phyloP scores from a whole-genome alignment of 73 alveolate species.

The Paramecium octaurelia region DNA sequence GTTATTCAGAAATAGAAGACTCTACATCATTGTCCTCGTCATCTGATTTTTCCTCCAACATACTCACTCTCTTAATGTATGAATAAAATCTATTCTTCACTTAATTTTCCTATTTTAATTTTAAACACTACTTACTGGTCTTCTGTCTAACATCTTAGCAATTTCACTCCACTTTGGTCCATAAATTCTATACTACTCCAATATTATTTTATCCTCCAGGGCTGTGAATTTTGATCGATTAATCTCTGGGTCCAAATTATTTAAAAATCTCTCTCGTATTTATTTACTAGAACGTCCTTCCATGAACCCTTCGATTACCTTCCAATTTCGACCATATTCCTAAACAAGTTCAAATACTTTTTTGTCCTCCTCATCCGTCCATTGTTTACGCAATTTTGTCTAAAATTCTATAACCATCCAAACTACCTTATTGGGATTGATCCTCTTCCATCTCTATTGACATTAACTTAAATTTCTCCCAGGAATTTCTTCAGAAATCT shows the following conservation, averaged over 20 bases:
- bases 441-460: constrained; percentile 37
- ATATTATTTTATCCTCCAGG: background rate
- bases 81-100: constrained; percentile 38
- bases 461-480: constrained; percentile 6
- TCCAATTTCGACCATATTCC: constrained; percentile 8
- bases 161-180: constrained; percentile 53
- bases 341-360: background rate
- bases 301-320: background rate
- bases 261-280: constrained; percentile 30
- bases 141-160: constrained; percentile 13
- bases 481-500: background rate
- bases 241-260: constrained; percentile 32
- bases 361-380: constrained; percentile 13
- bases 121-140: background rate
- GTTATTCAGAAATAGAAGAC: background rate
- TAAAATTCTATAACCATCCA: background rate
- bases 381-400: background rate
- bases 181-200: background rate
- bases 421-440: background rate
- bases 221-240: constrained; percentile 12
- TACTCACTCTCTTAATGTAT: constrained; percentile 3
- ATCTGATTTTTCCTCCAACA: background rate
- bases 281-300: background rate
- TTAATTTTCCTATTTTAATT: background rate
- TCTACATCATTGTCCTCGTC: constrained; percentile 33